Evolutionary conservation across 768 basidiomycete genomes (phyloP).

Genomic region (Ramaria rubella): DNA sequence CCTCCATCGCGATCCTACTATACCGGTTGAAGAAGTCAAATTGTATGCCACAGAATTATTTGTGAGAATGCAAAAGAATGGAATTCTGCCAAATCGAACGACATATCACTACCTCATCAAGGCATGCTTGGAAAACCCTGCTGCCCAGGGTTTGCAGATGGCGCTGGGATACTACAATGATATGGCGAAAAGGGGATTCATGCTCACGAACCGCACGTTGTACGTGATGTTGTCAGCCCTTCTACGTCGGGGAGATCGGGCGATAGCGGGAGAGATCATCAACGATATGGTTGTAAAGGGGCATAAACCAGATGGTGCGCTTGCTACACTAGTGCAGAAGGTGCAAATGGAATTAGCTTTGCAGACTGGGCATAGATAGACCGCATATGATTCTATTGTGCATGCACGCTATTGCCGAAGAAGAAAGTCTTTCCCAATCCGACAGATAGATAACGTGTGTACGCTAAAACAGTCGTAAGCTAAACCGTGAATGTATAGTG

Average conservation of each 20-base stretch:
- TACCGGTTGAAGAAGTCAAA: constrained; percentile 37
- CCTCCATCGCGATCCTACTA: constrained; percentile 55
- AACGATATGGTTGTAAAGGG: constrained; percentile 42
- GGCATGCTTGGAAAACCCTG: constrained; percentile 50
- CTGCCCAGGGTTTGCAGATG: constrained; percentile 42
- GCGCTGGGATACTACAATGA: constrained; percentile 56
- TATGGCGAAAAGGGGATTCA: constrained; percentile 46
- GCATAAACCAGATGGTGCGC: constrained; percentile 3
- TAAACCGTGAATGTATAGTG: constrained; percentile 1
- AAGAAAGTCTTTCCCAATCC: constrained; percentile 64
- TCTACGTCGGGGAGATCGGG: constrained; percentile 50
- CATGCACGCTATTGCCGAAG: constrained; percentile 29
- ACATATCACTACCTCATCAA: constrained; percentile 76
- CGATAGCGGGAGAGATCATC: constrained; percentile 51
- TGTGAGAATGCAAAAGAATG: constrained; percentile 49
- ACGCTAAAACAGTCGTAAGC: constrained; percentile 39
- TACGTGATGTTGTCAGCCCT: constrained; percentile 68
- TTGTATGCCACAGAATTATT: constrained; percentile 46
- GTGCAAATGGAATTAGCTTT: not conserved
- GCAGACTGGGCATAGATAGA: not conserved
- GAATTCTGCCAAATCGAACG: constrained; percentile 49
- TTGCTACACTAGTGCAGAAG: constrained; percentile 1
- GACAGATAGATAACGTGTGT: constrained; percentile 60
- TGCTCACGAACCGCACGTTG: constrained; percentile 62
- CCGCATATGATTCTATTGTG: constrained; percentile 1